Percentiles rank a stretch among this genome's conserved stretches.
These are phyloP conservation scores for Diaporthe nobilis DNA, from an alignment of 2,329 filamentous ascomycete genomes.

Conservation along the genomic window DNA sequence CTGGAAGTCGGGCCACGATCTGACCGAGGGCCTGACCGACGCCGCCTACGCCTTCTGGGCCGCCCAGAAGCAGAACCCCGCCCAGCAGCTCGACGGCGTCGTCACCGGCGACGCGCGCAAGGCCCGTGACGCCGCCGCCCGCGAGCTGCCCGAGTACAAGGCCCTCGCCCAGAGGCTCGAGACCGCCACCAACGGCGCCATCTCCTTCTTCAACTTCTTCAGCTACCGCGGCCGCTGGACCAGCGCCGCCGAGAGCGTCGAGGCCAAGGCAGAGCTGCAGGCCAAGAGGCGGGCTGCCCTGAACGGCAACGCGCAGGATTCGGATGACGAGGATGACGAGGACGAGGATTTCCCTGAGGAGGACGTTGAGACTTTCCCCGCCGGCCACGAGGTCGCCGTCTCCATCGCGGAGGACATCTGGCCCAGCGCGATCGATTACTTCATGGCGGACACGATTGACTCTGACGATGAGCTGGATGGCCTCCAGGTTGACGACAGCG, in stretches of 20 bases:
- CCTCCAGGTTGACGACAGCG: constrained; percentile 40
- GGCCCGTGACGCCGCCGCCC: constrained; percentile 35
- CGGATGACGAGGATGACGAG: constrained; percentile 55
- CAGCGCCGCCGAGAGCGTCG: constrained; percentile 71
- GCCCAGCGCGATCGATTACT: constrained; percentile 42
- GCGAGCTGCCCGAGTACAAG: constrained; percentile 65
- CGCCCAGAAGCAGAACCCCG: constrained; percentile 60
- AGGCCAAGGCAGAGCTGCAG: constrained; percentile 59
- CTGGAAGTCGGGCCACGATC: constrained; percentile 76
- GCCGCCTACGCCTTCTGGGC: constrained; percentile 70
- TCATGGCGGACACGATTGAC: constrained; percentile 43
- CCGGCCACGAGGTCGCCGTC: constrained; percentile 42
- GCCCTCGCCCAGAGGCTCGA: constrained; percentile 67
- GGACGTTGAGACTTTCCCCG: constrained; percentile 46
- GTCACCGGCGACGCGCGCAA: constrained; percentile 42
- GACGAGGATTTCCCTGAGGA: constrained; percentile 51
- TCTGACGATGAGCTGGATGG: constrained; percentile 42
- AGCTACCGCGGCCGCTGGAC: constrained; percentile 73
- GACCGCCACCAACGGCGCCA: constrained; percentile 48
- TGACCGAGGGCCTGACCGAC: constrained; percentile 74
- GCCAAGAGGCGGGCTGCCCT: constrained; percentile 48
- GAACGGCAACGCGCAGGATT: constrained; percentile 47
- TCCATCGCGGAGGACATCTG: constrained; percentile 43
- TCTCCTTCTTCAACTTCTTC: constrained; percentile 81
- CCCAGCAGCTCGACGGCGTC: constrained; percentile 47